Conservation (phyloP, 257 asterid genomes). For the Forsythia suspensa region DNA sequence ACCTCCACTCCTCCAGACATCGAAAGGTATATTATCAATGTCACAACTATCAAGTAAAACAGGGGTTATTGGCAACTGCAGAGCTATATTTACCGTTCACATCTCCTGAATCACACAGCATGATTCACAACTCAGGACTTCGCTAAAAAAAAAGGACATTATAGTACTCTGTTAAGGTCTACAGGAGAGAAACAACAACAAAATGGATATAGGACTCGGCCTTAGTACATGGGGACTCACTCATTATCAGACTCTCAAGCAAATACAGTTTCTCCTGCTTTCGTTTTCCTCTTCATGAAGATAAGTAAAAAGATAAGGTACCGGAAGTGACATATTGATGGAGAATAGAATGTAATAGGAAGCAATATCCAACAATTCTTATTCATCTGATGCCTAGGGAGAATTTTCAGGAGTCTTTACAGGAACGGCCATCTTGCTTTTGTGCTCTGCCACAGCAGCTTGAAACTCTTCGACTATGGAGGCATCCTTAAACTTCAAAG, state of each 20-base stretch:
- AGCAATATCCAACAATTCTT: slow-evolving; percentile 4
- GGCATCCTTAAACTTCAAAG: slow-evolving; percentile 83
- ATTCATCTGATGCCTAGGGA: slow-evolving; percentile 57
- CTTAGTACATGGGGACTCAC: slow-evolving; percentile 10
- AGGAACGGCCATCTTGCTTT: slow-evolving; percentile 32
- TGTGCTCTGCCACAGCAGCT: slow-evolving; percentile 58
- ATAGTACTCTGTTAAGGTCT: slow-evolving; percentile 12
- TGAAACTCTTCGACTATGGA: slow-evolving; percentile 63
- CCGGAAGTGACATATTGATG: neutral
- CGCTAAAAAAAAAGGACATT: neutral
- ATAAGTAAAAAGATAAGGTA: neutral
- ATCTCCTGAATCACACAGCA: slow-evolving; percentile 1
- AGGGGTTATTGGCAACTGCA: neutral
- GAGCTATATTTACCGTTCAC: neutral
- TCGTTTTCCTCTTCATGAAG: neutral
- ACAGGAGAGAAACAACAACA: slow-evolving; percentile 21
- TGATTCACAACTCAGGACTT: neutral
- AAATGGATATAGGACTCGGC: slow-evolving; percentile 10
- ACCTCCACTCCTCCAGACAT: neutral
- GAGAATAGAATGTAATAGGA: neutral
- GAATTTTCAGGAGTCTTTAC: slow-evolving; percentile 78
- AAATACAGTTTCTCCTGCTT: neutral
- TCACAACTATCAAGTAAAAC: neutral
- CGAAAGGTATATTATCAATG: neutral
- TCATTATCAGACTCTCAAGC: slow-evolving; percentile 5